phyloP scores from a whole-genome alignment of 148 eudicot genomes.

The Drosera capensis region DNA sequence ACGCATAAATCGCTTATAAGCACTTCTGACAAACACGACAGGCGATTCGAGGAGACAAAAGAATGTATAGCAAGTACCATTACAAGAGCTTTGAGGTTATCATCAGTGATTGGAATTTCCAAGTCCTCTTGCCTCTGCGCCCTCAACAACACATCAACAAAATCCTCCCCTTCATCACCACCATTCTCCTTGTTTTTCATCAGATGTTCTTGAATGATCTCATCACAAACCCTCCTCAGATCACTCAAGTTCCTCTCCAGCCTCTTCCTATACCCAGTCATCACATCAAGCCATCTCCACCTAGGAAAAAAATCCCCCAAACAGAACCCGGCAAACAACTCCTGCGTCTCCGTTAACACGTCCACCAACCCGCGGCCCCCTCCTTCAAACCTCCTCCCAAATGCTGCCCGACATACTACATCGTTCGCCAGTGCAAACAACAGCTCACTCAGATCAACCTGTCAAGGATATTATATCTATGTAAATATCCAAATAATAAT shows the following conservation, averaged over 20 bases:
- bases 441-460: slow-evolving; percentile 17
- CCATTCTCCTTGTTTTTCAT: not conserved
- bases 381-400: slow-evolving; percentile 18
- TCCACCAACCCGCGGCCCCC: slow-evolving; percentile 4
- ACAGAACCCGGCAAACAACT: slow-evolving; percentile 4
- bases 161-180: slow-evolving; percentile 6
- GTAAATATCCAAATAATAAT: too few species aligned
- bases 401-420: slow-evolving; percentile 12
- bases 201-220: slow-evolving; percentile 18
- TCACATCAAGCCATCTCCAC: slow-evolving; percentile 14
- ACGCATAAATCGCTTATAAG: not conserved
- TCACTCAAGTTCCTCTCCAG: slow-evolving; percentile 13
- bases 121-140: slow-evolving; percentile 1
- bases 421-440: slow-evolving; percentile 5
- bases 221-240: slow-evolving; percentile 13
- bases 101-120: slow-evolving; percentile 8
- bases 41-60: too few species aligned
- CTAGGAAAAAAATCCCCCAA: slow-evolving; percentile 15
- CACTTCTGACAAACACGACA: too few species aligned
- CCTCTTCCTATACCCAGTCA: slow-evolving; percentile 4
- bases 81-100: slow-evolving; percentile 19
- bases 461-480: too few species aligned
- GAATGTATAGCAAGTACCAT: slow-evolving; percentile 8
- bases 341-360: slow-evolving; percentile 10
- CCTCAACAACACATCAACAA: slow-evolving; percentile 14